Conservation (phyloP, 176 grass and related monocot genomes). For the Metroxylon sagu region DNA sequence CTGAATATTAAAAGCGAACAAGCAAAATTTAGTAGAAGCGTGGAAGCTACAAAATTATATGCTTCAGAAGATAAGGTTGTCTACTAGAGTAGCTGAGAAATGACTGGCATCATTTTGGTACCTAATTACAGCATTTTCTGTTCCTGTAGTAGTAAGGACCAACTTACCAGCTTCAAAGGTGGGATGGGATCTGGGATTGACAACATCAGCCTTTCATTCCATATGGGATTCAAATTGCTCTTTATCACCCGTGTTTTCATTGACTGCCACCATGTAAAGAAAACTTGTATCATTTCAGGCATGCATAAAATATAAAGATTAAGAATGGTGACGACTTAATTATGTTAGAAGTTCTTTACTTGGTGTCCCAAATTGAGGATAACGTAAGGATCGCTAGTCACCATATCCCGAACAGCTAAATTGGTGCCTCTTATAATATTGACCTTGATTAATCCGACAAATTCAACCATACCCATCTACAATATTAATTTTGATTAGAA, state of each 20-base stretch:
- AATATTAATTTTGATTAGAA: constrained; percentile 10
- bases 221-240: constrained; percentile 79
- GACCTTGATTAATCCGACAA: constrained; percentile 83
- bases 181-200: constrained; percentile 76
- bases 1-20: no score
- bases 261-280: constrained; percentile 41
- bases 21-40: no score
- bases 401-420: constrained; percentile 76
- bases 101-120: no score
- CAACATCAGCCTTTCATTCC: constrained; percentile 85
- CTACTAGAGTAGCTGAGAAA: no score
- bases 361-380: constrained; percentile 89
- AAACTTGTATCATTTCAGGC: not conserved
- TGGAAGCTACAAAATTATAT: no score
- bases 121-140: no score
- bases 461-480: constrained; percentile 95
- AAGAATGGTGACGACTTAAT: not conserved
- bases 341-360: constrained; percentile 20
- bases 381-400: constrained; percentile 93
- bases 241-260: constrained; percentile 94
- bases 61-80: no score
- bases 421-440: constrained; percentile 74
- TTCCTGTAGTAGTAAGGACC: constrained; percentile 1
- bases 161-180: constrained; percentile 57
- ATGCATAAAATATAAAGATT: not conserved